Evolutionary conservation across 129 eudicot genomes (phyloP), one percentile per base, ranked within the genome.

Genomic region (Arctium lappa): DNA sequence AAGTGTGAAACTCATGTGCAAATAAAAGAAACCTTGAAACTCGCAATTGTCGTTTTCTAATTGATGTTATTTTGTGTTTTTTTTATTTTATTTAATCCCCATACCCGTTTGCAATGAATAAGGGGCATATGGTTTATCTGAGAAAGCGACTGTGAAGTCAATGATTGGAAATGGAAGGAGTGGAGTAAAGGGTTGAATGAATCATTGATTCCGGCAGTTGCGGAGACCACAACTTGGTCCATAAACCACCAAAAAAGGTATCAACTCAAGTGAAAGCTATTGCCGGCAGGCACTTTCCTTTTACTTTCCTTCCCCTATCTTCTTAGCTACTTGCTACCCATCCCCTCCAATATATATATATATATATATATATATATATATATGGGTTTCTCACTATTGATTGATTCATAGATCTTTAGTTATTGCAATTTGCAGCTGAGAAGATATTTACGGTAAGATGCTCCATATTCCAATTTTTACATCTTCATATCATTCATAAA

Each of bases 281-380:
- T 85, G 84, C 87, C 87, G 81, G 88, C 88, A 88, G 86, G 88
- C 88, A 84, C 39, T 83, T 80, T 53, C 80, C 79, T 76, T 65
- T 80, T 34, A 81, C 86, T 78, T 78, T 37, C 74, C 75, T 74
- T 22, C 9, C 50, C 78, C 29, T 5, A 72, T 56, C 71, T 36
- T 31, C 30, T 44, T 68, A 42, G 29, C 63, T 77, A 56, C 69
- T 60, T 36, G 36, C 70, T 56, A 82, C 62, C 46, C 37, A 9
- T 31, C 16, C 46, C 12, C 63, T 65, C 44, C 30, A 65, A 16
- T 39, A 77, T 48, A 60, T 60, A 60, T 56, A 56, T 48, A 50
- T 50, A 50, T 50, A 50, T 50, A 50, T 50, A 46, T 13, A 15
- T 15, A 15, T n/a, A 56, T n/a, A 56, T n/a, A 56, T n/a, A 60